These are phyloP conservation scores for Sisymbrium irio DNA, from an alignment of 345 rosid genomes.

Conservation along the genomic window DNA sequence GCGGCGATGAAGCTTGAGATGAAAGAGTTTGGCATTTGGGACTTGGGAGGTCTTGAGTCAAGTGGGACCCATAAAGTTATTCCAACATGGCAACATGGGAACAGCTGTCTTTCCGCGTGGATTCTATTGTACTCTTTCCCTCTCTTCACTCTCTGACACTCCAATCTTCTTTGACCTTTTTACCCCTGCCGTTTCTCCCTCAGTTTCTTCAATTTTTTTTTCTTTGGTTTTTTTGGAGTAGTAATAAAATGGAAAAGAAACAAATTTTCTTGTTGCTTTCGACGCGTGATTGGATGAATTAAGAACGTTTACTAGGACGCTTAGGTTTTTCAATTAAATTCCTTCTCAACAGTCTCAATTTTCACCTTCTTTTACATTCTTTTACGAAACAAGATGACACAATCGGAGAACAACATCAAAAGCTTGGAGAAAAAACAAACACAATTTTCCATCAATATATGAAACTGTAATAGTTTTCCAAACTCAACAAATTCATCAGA, in stretches of 20 bases:
- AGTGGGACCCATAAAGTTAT: slow-evolving; percentile 19
- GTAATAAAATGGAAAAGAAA: neutral
- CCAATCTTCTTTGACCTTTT: slow-evolving; percentile 2
- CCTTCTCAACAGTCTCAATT: neutral
- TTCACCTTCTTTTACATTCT: neutral
- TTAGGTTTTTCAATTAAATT: neutral
- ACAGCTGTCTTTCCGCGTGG: slow-evolving; percentile 41
- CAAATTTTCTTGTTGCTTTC: neutral
- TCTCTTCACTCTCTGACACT: neutral
- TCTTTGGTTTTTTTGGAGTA: neutral
- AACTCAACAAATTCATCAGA: neutral
- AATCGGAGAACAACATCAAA: neutral
- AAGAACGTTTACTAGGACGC: neutral
- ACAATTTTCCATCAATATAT: neutral
- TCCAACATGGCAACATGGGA: slow-evolving; percentile 38
- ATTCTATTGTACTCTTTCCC: slow-evolving; percentile 14
- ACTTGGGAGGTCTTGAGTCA: neutral
- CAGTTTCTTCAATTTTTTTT: neutral
- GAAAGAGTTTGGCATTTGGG: neutral
- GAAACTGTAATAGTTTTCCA: neutral
- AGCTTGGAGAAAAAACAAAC: neutral
- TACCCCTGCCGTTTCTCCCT: slow-evolving; percentile 8
- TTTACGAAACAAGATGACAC: neutral
- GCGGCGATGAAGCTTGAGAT: neutral
- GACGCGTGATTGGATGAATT: slow-evolving; percentile 25